These are phyloP conservation scores for Phytophthora cryptogea DNA, from an alignment of 352 stramenopile species.

Conservation along the genomic window DNA sequence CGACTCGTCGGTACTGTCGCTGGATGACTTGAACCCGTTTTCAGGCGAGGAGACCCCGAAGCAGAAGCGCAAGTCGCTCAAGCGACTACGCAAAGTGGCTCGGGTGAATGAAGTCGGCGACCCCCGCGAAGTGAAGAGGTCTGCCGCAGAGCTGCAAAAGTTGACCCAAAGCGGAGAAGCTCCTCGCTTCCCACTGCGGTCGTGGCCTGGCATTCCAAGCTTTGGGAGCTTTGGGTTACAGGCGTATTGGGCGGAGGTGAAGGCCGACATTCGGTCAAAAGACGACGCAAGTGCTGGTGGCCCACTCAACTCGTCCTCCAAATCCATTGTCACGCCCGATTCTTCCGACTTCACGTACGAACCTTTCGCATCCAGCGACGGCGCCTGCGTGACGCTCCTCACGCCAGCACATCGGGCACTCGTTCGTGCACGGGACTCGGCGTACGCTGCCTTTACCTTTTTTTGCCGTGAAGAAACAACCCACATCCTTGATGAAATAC, in stretches of 20 bases:
- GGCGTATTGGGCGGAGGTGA: constrained; percentile 28
- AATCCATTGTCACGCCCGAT: constrained; percentile 16
- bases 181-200: constrained; percentile 54
- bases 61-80: constrained; percentile 76
- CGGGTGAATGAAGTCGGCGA: constrained; percentile 62
- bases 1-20: constrained; percentile 64
- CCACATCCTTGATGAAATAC: constrained; percentile 21
- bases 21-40: constrained; percentile 60
- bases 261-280: constrained; percentile 22
- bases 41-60: constrained; percentile 47
- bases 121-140: constrained; percentile 51
- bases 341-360: constrained; percentile 26
- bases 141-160: constrained; percentile 50
- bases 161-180: constrained; percentile 49
- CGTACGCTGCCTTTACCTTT: constrained; percentile 40
- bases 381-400: constrained; percentile 49
- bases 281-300: constrained; percentile 11
- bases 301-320: not conserved
- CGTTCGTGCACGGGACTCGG: constrained; percentile 46
- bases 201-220: constrained; percentile 48
- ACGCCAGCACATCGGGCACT: constrained; percentile 64
- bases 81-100: constrained; percentile 64
- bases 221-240: constrained; percentile 55
- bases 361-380: constrained; percentile 26
- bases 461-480: constrained; percentile 34